These are phyloP conservation scores for Buddleja alternifolia DNA, from an alignment of 257 asterid genomes.

Conservation along the genomic window DNA sequence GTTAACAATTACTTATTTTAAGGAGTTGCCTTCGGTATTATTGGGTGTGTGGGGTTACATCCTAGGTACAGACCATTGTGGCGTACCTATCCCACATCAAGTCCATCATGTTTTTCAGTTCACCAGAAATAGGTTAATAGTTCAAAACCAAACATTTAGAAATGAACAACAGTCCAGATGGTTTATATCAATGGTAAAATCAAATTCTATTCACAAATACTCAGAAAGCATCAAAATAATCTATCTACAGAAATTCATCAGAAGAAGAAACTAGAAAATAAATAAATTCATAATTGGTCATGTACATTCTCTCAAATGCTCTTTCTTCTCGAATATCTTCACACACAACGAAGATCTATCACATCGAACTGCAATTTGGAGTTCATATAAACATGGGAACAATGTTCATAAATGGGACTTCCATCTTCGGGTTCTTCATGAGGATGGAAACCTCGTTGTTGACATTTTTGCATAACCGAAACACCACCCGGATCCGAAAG, in stretches of 20 bases:
- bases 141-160: too few species aligned
- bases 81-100: too few species aligned
- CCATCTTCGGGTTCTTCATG: conserved; percentile 96
- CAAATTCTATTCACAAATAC: conserved; percentile 29
- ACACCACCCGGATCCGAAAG: conserved; percentile 93
- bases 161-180: conserved; percentile 10
- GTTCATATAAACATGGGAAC: conserved; percentile 89
- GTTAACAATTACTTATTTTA: too few species aligned
- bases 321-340: background rate
- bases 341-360: conserved; percentile 78
- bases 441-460: conserved; percentile 93
- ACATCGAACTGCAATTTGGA: conserved; percentile 73
- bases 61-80: too few species aligned
- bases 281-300: background rate
- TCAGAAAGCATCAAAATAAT: conserved; percentile 15
- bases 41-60: too few species aligned
- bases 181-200: background rate
- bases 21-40: too few species aligned
- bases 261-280: too few species aligned
- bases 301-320: conserved; percentile 37
- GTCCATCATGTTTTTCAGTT: too few species aligned
- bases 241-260: conserved; percentile 35
- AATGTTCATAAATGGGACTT: conserved; percentile 81
- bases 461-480: conserved; percentile 71
- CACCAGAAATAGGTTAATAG: too few species aligned